Evolutionary conservation across 495 filamentous ascomycete species (phyloP), one percentile per base, ranked within the genome.

Genomic region (Lasiosphaeris hirsuta): DNA sequence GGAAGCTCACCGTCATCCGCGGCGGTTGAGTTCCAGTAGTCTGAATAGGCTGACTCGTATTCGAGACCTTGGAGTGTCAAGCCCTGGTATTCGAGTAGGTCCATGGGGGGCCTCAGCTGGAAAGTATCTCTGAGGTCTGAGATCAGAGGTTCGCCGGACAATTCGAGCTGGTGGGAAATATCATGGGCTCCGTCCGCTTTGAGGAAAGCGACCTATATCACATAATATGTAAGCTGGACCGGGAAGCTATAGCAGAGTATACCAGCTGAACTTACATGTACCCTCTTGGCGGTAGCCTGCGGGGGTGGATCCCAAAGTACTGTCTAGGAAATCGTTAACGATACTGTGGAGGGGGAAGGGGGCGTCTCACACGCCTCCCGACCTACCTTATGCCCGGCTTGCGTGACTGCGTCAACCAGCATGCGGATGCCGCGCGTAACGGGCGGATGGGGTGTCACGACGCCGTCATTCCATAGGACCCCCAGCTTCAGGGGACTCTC

Each of bases 381-480:
- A 5, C 23, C 23, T 19, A 70, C 64, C 23, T 68, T 69, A 40
- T 81, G 77, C 0, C 78, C 77, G 9, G 65, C 64, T 2, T 69
- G 59, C 36, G 65, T 62, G 4, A 81, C 39, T 0, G 72, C 67
- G 0, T 66, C 60, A 0, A 69, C 69, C 2, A 78, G 71, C 3
- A 60, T 72, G 0, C 71, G 57, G 13, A 81, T 51, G 1, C 69
- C 78, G 33, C 78, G 63, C 0, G 66, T 55, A 43, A 81, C 70
- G 7, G 74, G 74, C 0, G 85, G 85, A 43, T 84, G 80, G 4
- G 79, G 80, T n/a, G 60, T 73, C 0, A 85, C 79, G 0, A 80
- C 67, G 0, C 78, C 79, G 62, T 86, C 83, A 48, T 78, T 72
- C 66, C 75, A 72, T 39, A 87, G 54, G 7, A 84, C 69, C 0